phyloP scores from a whole-genome alignment of 2,329 filamentous ascomycete genomes.

The Colletotrichum sp. region DNA sequence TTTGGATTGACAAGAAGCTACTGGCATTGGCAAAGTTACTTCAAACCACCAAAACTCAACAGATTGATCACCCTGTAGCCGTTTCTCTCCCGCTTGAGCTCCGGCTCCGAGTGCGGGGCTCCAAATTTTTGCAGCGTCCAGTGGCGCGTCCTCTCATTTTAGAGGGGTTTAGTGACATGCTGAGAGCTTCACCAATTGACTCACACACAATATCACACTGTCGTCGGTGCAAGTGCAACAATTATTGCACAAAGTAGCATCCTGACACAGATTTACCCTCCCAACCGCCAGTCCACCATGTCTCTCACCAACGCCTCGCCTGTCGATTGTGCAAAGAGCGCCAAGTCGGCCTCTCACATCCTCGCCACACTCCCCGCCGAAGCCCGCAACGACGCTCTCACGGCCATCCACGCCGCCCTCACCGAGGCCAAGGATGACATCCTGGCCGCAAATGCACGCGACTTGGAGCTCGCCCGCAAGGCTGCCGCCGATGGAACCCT shows the following conservation, averaged over 20 bases:
- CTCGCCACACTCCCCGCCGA: slow-evolving; percentile 79
- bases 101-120: slow-evolving; percentile 18
- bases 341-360: slow-evolving; percentile 80
- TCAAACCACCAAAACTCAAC: neutral
- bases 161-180: neutral
- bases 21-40: neutral
- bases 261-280: neutral
- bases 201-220: neutral
- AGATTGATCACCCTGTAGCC: neutral
- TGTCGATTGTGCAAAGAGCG: slow-evolving; percentile 75
- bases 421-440: slow-evolving; percentile 73
- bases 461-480: slow-evolving; percentile 76
- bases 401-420: slow-evolving; percentile 82
- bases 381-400: slow-evolving; percentile 84
- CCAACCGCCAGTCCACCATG: slow-evolving; percentile 56
- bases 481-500: slow-evolving; percentile 78
- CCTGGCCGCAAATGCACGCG: slow-evolving; percentile 83
- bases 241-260: neutral
- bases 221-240: neutral
- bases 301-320: slow-evolving; percentile 88
- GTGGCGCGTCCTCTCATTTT: neutral
- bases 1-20: neutral
- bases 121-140: slow-evolving; percentile 15
- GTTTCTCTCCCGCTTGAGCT: neutral
- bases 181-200: slow-evolving; percentile 8